Percentiles rank a stretch among this genome's conserved stretches.
Conservation (phyloP, 129 eudicot species). For the Centrapalus pauciflorus region DNA sequence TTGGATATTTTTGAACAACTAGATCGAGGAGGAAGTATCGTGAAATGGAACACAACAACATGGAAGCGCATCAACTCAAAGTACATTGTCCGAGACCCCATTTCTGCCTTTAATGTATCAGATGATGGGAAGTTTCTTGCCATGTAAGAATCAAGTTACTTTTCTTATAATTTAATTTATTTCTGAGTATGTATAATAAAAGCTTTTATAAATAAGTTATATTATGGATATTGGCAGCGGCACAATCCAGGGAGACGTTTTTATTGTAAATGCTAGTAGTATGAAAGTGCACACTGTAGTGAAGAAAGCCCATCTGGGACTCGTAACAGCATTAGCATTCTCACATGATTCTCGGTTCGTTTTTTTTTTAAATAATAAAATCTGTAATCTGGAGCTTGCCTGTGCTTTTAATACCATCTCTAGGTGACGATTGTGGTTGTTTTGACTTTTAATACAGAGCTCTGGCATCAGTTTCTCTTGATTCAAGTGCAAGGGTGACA, state of each 20-base stretch:
- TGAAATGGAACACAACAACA: slow-evolving; percentile 62
- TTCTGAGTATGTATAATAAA: neutral
- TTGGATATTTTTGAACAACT: slow-evolving; percentile 8
- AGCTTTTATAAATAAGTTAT: neutral
- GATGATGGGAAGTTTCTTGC: slow-evolving; percentile 81
- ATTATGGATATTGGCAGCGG: slow-evolving; percentile 46
- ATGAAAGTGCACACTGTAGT: slow-evolving; percentile 52
- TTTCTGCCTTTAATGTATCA: slow-evolving; percentile 76
- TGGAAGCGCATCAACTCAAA: slow-evolving; percentile 75
- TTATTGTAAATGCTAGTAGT: slow-evolving; percentile 43
- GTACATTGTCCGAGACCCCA: slow-evolving; percentile 54
- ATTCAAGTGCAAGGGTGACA: slow-evolving; percentile 89
- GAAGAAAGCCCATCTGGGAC: slow-evolving; percentile 81
- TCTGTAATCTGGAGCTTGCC: neutral
- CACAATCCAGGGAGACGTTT: slow-evolving; percentile 66
- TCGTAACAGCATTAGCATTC: slow-evolving; percentile 74
- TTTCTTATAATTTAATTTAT: neutral
- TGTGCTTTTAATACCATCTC: neutral
- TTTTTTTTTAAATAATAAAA: neutral
- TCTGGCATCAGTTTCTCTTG: slow-evolving; percentile 70
- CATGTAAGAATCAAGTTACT: slow-evolving; percentile 38
- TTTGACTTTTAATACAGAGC: slow-evolving; percentile 48
- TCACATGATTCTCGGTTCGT: slow-evolving; percentile 75
- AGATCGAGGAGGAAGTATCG: slow-evolving; percentile 76
- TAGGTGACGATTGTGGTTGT: slow-evolving; percentile 4